Percentiles rank a stretch among this genome's conserved stretches.
Evolutionary conservation across 257 asterid genomes (phyloP).

Genomic region (Nicotiana tabacum): DNA sequence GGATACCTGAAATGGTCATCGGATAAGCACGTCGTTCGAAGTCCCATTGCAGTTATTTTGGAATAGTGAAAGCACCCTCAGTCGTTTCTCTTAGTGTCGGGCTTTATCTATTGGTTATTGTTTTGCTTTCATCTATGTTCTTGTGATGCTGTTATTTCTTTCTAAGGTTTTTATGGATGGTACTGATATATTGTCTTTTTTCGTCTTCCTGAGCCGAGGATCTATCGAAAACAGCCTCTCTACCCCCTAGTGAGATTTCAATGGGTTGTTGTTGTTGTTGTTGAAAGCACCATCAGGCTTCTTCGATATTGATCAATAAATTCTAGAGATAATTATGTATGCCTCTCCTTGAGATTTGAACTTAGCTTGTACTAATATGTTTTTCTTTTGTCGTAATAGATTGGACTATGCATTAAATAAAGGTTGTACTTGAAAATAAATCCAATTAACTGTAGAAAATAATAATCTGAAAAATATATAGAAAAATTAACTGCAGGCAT

Average conservation of each 20-base stretch:
- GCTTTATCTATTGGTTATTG: too few relatives aligned
- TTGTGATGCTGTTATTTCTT: too few relatives aligned
- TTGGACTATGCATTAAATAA: not conserved
- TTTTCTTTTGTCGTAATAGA: not conserved
- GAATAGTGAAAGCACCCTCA: not conserved
- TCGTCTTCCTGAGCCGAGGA: too few relatives aligned
- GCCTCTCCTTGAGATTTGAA: not conserved
- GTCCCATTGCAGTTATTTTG: slow-evolving; percentile 5
- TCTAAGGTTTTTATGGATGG: too few relatives aligned
- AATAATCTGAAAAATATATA: not conserved
- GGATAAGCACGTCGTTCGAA: slow-evolving; percentile 1
- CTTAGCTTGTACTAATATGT: not conserved
- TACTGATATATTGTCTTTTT: too few relatives aligned
- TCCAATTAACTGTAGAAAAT: not conserved
- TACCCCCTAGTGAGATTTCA: too few relatives aligned
- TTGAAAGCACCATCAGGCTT: not conserved
- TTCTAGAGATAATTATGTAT: not conserved
- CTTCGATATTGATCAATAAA: not conserved
- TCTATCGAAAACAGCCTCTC: too few relatives aligned
- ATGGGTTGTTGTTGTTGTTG: too few relatives aligned
- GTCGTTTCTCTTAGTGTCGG: too few relatives aligned
- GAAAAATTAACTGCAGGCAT: not conserved
- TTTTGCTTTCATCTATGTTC: too few relatives aligned
- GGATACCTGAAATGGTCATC: slow-evolving; percentile 18
- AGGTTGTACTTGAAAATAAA: not conserved